Evolutionary conservation across 1,284 basidiomycete species (phyloP).

Genomic region (Coniferiporia sulphurascens): DNA sequence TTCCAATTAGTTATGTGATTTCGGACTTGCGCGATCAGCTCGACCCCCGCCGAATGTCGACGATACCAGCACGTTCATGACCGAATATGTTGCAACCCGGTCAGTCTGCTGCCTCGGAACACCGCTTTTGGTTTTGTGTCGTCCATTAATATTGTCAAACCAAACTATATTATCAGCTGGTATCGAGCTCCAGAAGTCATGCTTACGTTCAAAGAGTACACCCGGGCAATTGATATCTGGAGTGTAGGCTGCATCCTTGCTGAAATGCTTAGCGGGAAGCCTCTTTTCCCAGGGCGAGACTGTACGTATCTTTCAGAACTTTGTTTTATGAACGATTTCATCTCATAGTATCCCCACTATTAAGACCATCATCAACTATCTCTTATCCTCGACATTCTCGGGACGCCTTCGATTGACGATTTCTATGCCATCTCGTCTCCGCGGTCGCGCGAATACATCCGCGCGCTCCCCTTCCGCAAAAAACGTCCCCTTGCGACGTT

Average conservation of each 20-base stretch:
- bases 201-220: slow-evolving; percentile 94
- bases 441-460: slow-evolving; percentile 87
- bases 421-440: slow-evolving; percentile 88
- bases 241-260: slow-evolving; percentile 90
- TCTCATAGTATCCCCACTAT: background rate
- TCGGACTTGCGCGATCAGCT: slow-evolving; percentile 85
- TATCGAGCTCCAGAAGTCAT: slow-evolving; percentile 94
- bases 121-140: background rate
- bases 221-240: slow-evolving; percentile 91
- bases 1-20: slow-evolving; percentile 73
- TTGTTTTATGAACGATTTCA: background rate
- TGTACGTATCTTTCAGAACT: slow-evolving; percentile 39
- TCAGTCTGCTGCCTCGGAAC: slow-evolving; percentile 26
- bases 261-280: slow-evolving; percentile 89
- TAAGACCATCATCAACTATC: slow-evolving; percentile 90
- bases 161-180: slow-evolving; percentile 51
- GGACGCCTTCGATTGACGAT: slow-evolving; percentile 87
- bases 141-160: background rate
- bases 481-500: slow-evolving; percentile 72
- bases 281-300: slow-evolving; percentile 86
- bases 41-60: slow-evolving; percentile 77
- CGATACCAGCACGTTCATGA: slow-evolving; percentile 88
- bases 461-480: slow-evolving; percentile 88
- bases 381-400: slow-evolving; percentile 80
- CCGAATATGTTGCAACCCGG: slow-evolving; percentile 90